These are phyloP conservation scores for Thermomyces lanuginosus DNA, from an alignment of 2,329 filamentous ascomycete species.

Conservation along the genomic window DNA sequence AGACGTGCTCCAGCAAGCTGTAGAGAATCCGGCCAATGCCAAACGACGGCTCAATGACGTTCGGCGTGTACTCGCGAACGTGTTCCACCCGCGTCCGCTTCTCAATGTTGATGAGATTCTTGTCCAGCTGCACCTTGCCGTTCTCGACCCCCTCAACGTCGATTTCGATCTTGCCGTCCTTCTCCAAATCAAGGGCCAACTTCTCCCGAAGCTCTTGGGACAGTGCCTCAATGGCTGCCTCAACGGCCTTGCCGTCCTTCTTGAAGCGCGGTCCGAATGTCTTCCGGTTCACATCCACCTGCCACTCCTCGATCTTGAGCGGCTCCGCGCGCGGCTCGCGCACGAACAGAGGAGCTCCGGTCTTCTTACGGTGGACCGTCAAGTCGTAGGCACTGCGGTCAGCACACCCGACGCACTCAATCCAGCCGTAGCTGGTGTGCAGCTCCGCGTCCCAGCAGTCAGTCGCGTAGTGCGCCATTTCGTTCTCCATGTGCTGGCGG, in stretches of 20 bases:
- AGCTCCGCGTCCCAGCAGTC: conserved; percentile 98
- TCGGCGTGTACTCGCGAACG: conserved; percentile 79
- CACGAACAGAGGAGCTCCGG: conserved; percentile 70
- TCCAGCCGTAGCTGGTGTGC: conserved; percentile 83
- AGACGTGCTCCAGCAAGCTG: conserved; percentile 82
- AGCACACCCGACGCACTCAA: conserved; percentile 94
- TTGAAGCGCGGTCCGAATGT: conserved; percentile 91
- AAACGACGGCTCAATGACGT: conserved; percentile 94
- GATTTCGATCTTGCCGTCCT: conserved; percentile 58
- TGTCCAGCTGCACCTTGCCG: conserved; percentile 62
- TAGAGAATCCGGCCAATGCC: conserved; percentile 93
- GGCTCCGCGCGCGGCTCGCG: conserved; percentile 67
- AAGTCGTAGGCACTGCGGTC: conserved; percentile 91
- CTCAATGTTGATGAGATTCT: conserved; percentile 69
- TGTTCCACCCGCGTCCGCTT: conserved; percentile 70
- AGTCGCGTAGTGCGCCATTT: conserved; percentile 84
- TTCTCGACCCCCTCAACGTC: conserved; percentile 51
- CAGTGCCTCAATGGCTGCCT: conserved; percentile 58
- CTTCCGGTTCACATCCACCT: conserved; percentile 80
- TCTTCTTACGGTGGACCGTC: conserved; percentile 83
- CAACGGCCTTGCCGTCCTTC: conserved; percentile 77
- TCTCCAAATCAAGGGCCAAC: conserved; percentile 55
- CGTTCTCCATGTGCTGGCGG: conserved; percentile 87
- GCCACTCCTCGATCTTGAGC: conserved; percentile 68
- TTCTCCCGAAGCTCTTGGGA: conserved; percentile 69